These are phyloP conservation scores for Petrea volubilis DNA, from an alignment of 257 asterid genomes.

Conservation along the genomic window DNA sequence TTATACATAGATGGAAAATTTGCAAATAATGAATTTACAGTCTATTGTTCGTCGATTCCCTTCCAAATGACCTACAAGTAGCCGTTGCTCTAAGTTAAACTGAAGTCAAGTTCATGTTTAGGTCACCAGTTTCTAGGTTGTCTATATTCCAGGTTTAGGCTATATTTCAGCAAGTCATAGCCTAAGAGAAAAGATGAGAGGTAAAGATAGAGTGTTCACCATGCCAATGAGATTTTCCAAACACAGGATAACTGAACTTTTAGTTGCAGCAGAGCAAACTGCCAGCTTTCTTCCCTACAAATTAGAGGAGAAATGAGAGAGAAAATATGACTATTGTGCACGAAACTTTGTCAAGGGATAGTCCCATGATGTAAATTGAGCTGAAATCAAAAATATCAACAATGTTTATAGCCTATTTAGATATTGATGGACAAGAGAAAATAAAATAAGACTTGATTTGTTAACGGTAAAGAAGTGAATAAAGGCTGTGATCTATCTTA, in stretches of 20 bases:
- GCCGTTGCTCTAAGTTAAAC: neutral
- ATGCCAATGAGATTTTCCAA: constrained; percentile 88
- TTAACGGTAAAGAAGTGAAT: constrained; percentile 18
- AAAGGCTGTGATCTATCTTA: constrained; percentile 47
- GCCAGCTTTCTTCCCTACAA: constrained; percentile 81
- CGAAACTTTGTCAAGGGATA: neutral
- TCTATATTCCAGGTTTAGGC: neutral
- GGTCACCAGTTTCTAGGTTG: neutral
- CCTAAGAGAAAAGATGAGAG: constrained; percentile 7
- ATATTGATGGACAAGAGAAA: constrained; percentile 1
- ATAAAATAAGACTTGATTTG: constrained; percentile 9
- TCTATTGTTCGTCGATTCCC: no score
- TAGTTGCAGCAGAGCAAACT: constrained; percentile 98
- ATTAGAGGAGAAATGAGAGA: constrained; percentile 19
- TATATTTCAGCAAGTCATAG: neutral
- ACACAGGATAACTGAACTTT: constrained; percentile 89
- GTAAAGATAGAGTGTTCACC: constrained; percentile 38
- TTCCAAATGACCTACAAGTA: no score
- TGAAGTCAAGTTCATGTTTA: neutral
- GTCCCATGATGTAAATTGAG: neutral
- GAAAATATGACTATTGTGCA: neutral
- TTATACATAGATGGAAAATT: no score
- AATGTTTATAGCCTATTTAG: neutral
- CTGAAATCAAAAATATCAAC: neutral
- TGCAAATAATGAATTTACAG: no score